Conservation (phyloP, 202 grass and related monocot species). For the Bolboschoenoplectus hybrid region DNA sequence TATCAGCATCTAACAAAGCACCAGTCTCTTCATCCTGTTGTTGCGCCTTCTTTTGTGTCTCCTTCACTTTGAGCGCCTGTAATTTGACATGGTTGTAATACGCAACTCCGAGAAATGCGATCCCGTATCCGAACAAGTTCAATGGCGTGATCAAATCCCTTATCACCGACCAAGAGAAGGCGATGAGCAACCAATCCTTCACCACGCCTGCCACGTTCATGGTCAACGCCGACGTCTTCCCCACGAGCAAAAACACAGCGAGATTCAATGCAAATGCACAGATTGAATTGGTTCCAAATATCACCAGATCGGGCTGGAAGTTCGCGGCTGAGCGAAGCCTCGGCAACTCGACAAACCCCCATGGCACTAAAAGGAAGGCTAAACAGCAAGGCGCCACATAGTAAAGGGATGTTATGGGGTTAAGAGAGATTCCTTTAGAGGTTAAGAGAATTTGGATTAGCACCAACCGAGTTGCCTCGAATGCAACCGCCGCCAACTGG, state of each 20-base stretch:
- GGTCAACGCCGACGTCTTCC: slow-evolving; percentile 93
- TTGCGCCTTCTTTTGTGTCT: slow-evolving; percentile 77
- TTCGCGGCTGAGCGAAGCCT: slow-evolving; percentile 52
- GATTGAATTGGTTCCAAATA: slow-evolving; percentile 86
- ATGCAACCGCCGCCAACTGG: slow-evolving; percentile 76
- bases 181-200: slow-evolving; percentile 97
- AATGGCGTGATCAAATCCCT: slow-evolving; percentile 76
- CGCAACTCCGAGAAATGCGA: slow-evolving; percentile 83
- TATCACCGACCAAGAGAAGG: slow-evolving; percentile 97
- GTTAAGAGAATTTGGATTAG: slow-evolving; percentile 99
- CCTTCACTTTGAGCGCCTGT: slow-evolving; percentile 86
- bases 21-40: slow-evolving; percentile 83
- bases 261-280: slow-evolving; percentile 98
- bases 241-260: slow-evolving; percentile 91
- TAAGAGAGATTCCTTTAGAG: slow-evolving; percentile 94
- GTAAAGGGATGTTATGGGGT: slow-evolving; percentile 96
- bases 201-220: slow-evolving; percentile 95
- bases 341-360: slow-evolving; percentile 79
- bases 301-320: slow-evolving; percentile 79
- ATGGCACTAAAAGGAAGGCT: slow-evolving; percentile 74
- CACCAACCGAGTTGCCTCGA: slow-evolving; percentile 89
- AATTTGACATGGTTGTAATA: slow-evolving; percentile 98
- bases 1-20: slow-evolving; percentile 59
- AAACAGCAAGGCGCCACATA: slow-evolving; percentile 92
- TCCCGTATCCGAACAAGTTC: slow-evolving; percentile 85